A percentile compares a stretch with the other conserved stretches of the same genome.
These are phyloP conservation scores for Pleurotus citrinopileatus DNA, from an alignment of 768 basidiomycete genomes.

Conservation along the genomic window DNA sequence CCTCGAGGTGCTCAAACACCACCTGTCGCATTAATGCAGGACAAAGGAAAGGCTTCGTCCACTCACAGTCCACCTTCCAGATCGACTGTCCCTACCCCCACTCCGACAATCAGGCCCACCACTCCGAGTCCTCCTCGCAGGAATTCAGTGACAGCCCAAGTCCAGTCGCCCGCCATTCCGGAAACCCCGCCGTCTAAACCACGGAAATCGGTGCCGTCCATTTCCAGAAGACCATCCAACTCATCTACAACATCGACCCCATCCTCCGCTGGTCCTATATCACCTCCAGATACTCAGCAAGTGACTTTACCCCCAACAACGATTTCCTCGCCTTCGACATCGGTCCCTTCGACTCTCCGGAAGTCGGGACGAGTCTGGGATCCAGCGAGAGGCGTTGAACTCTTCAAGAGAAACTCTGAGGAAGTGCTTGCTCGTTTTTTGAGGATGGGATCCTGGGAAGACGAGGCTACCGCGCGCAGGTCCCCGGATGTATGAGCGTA, in stretches of 20 bases:
- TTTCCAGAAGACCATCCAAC: background rate
- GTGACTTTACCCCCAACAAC: slow-evolving; percentile 55
- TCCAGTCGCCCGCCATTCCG: background rate
- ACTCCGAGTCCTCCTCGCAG: slow-evolving; percentile 1
- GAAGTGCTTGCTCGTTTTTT: slow-evolving; percentile 83
- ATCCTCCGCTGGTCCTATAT: slow-evolving; percentile 39
- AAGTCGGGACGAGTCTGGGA: slow-evolving; percentile 77
- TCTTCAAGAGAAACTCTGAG: slow-evolving; percentile 86
- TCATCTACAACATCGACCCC: slow-evolving; percentile 8
- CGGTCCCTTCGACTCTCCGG: slow-evolving; percentile 31
- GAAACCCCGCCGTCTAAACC: background rate
- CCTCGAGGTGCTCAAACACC: slow-evolving; percentile 6
- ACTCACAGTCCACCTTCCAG: background rate
- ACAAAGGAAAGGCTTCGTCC: background rate
- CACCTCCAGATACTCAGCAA: slow-evolving; percentile 42
- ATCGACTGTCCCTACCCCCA: slow-evolving; percentile 11
- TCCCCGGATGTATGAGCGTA: background rate
- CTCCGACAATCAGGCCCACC: background rate
- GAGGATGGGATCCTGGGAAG: slow-evolving; percentile 73
- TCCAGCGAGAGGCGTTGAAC: slow-evolving; percentile 78
- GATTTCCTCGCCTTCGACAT: slow-evolving; percentile 37
- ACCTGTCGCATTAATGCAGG: background rate
- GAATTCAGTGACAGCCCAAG: background rate
- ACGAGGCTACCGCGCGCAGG: slow-evolving; percentile 27
- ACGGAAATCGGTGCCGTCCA: background rate